Evolutionary conservation across 2,329 filamentous ascomycete species (phyloP), one percentile per base, ranked within the genome.

Genomic region (Trichoderma sp.): DNA sequence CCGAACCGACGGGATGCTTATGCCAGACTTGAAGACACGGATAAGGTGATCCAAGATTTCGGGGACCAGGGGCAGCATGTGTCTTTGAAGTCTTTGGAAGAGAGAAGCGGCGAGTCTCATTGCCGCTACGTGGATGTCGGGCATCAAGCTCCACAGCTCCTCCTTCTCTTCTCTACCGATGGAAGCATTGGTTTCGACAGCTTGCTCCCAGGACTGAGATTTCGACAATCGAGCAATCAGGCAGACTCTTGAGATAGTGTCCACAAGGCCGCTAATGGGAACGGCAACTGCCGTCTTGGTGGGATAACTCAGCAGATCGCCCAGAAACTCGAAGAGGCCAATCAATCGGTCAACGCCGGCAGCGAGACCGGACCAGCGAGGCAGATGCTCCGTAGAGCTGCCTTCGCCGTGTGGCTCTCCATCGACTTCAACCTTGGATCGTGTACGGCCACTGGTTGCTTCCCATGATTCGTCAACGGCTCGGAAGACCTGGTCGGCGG

Each of bases 391-490:
- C 6, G 76, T 68, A 2, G 79, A 76, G 34, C 79, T 77, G 51
- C 81, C 79, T 16, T 85, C 86, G 3, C 86, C 85, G 8, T 76
- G 74, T 0, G 85, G 82, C 26, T 84, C 83, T 6, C 77, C 77
- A 21, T 85, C 83, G 14, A 83, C 77, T 66, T 83, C 80, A 39
- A 85, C 79, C 4, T 74, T 73, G 61, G 83, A 78, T 54, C 78
- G 77, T 11, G 76, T 76, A 71, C 86, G 85, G 4, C 83, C 86
- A 37, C 86, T 82, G 2, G 84, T 84, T 0, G 93, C 88, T 73
- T 94, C 89, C 91, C 93, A 96, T 51, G 92, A 90, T 77, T 97
- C 94, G 13, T 91, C 81, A 0, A 97, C 86, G 11, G 90, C 89
- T 59, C 94, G 89, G 75, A 97, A 91, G 0, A 96, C 84, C 71